Base-by-base conservation (phyloP, 441 rosid genomes). In the Bruguiera hainesii region DNA sequence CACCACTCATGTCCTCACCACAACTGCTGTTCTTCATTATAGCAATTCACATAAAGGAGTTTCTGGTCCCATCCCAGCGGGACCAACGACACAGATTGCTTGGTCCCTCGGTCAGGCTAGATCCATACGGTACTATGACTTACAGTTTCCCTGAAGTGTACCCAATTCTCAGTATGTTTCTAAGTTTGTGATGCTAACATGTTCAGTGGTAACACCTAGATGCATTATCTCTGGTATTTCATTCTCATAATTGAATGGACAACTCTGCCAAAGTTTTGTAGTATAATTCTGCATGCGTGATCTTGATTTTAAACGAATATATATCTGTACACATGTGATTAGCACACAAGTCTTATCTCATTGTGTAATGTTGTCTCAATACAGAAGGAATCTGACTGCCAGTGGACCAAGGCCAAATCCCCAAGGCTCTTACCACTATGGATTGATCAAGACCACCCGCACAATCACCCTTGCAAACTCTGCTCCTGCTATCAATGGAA, bases 91-190 rank as follows among this genome's bases (percentile, higher is more conserved):
- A 60, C 87, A 88, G 52, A 90, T 77, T 62, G 63, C 78, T 64
- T 90, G 91, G 94, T 92, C 99, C 21, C 74, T 92, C 66, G 84
- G 84, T 75, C 98, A 95, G 79, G 99, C 98, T 26, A 89, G 94
- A 61, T 78, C 96, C 20, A 79, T 95, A 30, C 83, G 98, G 99
- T 88, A 77, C n/a, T 21, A 25, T 13, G 5, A 42, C 48, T 42
- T 42, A 42, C 1, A 42, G 16, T 42, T 42, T 42, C 16, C 18
- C 48, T 42, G 48, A 18, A 42, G 16, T 42, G 3, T 13, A 18
- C 48, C 48, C 48, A 42, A 3, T 42, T 11, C 5, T 13, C 18
- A 11, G 48, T 42, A 11, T 10, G 18, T 42, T 11, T 42, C 48
- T 13, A 13, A 42, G 48, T 42, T 11, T 42, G 48, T 42, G 18